Base-by-base conservation (phyloP, 371 early-diverging fungal species). In the Blakeslea trispora region DNA sequence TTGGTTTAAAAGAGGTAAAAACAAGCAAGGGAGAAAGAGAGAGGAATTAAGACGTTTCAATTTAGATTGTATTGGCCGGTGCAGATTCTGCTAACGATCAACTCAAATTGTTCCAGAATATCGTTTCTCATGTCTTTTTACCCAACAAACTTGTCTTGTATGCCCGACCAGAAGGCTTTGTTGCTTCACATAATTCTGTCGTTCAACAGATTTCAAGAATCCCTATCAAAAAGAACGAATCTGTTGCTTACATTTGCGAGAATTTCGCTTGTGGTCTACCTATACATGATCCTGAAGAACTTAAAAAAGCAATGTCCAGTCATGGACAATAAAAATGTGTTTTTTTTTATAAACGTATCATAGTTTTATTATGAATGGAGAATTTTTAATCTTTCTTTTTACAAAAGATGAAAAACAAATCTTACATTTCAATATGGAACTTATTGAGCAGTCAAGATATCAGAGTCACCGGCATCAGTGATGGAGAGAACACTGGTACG, bases 401-500 rank as follows among this genome's bases (percentile, higher is more conserved):
- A 32, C 10, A 6, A 6, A 32, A 32, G 10, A 32, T 6, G 10
- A 10, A 32, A 32, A 32, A 10, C 5, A 10, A 32, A 6, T 6
- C 32, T 6, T 28, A 28, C 7, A 28, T 28, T 7, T 28, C 28
- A 37, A 37, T 7, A 23, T 23, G 3, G 13, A 9, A 55, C 35
- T 70, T 74, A 74, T 54, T 76, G 77, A 53, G 80, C 61, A 44
- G 53, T 59, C 66, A 80, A 67, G 68, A 80, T 80, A 54, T 80
- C 80, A 64, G 93, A 95, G 88, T 97, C 97, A 87, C 98, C 99
- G 66, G 94, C 90, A 74, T 98, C 97, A 67, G 95, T 90, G 87
- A 98, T 94, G 74, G 96, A 94, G 74, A 98, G 83, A 67, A 87
- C 88, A 71, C 69, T 69, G 72, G 74, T 69, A 54, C 98, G 94